Evolutionary conservation across 805 yeast genomes (phyloP), one percentile per base, ranked within the genome.

Genomic region (Kazachstania africana): DNA sequence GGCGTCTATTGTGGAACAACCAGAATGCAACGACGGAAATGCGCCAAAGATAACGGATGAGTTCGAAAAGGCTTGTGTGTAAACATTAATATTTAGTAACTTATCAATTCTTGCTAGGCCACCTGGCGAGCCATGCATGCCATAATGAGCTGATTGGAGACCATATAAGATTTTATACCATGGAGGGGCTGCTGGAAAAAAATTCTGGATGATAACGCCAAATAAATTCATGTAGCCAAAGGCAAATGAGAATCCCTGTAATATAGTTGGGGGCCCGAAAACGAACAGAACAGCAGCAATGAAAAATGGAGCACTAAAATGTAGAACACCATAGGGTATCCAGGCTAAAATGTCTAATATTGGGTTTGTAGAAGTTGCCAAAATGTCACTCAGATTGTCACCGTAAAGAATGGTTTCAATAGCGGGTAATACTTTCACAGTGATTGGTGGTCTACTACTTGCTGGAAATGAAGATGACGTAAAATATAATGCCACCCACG

Each of bases 41-140:
- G 96, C 96, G 20, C 98, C 98, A 59, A 88, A 88, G 17, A 87
- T 85, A 38, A 87, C 78, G 3, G 97, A 95, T 4, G 95, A 79
- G 44, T 81, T 84, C 6, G 72, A 61, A 53, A 88, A 88, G 2
- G 81, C 75, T 2, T 81, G 66, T 3, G 95, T 76, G 57, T 88
- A 88, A 62, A 88, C 63, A 50, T 81, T 83, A 24, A 84, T 50
- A 3, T 94, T 91, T 24, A 88, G 58, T 27, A 91, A 51, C 36
- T 63, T 53, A 56, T 88, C 98, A 36, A 88, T 83, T 46, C 97
- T 69, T 9, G 75, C 88, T 39, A 88, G 67, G 0, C 98, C 98
- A 44, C 97, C 98, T 0, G 98, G 94, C 1, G 94, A 79, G 9
- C 97, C 98, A 29, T 66, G 65, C 94, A 88, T 85, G 33, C 77